Percentiles rank a stretch among this genome's conserved stretches.
phyloP scores from a whole-genome alignment of 148 eudicot genomes.

The Nepenthes mirabilis region DNA sequence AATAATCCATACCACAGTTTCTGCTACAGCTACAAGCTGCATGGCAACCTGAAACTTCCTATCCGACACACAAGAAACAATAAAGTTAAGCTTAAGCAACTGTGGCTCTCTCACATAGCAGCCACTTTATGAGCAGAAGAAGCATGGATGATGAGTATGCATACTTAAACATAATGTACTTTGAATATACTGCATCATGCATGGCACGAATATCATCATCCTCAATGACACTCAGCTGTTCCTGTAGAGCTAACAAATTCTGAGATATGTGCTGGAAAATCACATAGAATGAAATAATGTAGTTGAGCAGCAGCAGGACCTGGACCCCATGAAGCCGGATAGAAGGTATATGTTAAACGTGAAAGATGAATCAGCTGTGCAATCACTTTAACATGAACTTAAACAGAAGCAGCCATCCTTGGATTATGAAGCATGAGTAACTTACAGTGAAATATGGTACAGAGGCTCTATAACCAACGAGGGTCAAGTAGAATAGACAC shows the following conservation, averaged over 20 bases:
- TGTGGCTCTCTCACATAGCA: not conserved
- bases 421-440: not conserved
- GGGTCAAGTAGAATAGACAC: conserved; percentile 76
- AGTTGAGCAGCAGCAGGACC: conserved; percentile 71
- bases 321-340: conserved; percentile 18
- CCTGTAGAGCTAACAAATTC: conserved; percentile 55
- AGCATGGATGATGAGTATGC: conserved; percentile 3
- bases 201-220: conserved; percentile 70
- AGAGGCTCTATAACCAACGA: conserved; percentile 87
- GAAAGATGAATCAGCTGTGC: not conserved
- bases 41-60: conserved; percentile 87
- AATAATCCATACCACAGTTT: conserved; percentile 41
- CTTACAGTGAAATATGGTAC: conserved; percentile 90
- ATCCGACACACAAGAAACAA: conserved; percentile 9
- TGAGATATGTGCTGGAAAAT: conserved; percentile 76
- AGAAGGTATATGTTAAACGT: not conserved
- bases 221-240: conserved; percentile 56
- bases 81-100: not conserved
- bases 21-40: conserved; percentile 72
- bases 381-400: not conserved
- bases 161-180: conserved; percentile 87
- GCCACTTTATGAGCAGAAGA: not conserved
- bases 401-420: not conserved
- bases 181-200: conserved; percentile 68
- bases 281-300: conserved; percentile 57